Evolutionary conservation across 305 asterid genomes (phyloP), one percentile per base, ranked within the genome.

Genomic region (Andrographis paniculata): DNA sequence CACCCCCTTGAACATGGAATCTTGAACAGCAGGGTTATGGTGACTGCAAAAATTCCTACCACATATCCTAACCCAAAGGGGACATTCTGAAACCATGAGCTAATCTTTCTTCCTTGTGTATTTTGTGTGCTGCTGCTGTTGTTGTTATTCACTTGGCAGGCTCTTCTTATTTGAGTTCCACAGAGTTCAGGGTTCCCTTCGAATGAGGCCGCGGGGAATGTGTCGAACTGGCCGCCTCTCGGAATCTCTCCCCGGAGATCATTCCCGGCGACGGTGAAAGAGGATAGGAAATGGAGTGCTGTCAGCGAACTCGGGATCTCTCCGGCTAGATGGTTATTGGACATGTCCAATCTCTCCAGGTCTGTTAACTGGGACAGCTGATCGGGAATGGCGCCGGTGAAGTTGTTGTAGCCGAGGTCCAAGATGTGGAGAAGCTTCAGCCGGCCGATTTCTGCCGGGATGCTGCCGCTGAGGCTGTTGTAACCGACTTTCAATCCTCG

Each of bases 181-280:
- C 84, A 80, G 1, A 81, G 76, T 23, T 59, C 48, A 0, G 74
- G 73, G 58, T 81, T 81, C 14, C 84, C 93, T 42, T 63, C 63
- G 16, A 68, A 78, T 0, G 82, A 62, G n/a, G 51, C 28, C 15
- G 31, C 27, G 0, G 73, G 3, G 17, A 80, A 80, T 1, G 84
- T 77, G 24, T 70, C 72, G 14, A 80, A 72, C 62, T 80, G 93
- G 2, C 64, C 74, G 10, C 75, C 76, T 2, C 37, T 50, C 2
- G 93, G 93, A 31, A 80, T 66, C 45, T 52, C 72, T 9, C 87
- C 92, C 31, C 47, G 56, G 2, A 77, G 74, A 67, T 67, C 68
- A 45, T 80, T 80, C 14, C 61, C 16, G 1, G 79, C 79, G n/a
- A 77, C 87, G 24, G 67, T 75, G 45, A 81, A 81, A 0, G 39